These are phyloP conservation scores for Cylindrotheca closterium DNA, from an alignment of 108 stramenopile species.

Conservation along the genomic window DNA sequence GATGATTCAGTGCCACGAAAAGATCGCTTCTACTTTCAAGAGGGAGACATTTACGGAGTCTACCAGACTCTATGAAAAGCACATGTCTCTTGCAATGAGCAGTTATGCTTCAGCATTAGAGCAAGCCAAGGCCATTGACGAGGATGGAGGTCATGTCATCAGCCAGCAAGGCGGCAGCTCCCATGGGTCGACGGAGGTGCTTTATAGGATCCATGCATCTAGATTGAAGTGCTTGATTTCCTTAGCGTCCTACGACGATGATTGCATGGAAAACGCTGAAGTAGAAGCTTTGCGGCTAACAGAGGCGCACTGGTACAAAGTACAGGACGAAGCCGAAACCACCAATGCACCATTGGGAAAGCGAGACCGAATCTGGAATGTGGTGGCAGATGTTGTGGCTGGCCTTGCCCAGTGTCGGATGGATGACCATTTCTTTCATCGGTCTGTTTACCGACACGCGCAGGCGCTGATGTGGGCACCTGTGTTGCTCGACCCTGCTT, in stretches of 20 bases:
- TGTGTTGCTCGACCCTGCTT: slow-evolving; percentile 55
- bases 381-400: slow-evolving; percentile 66
- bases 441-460: slow-evolving; percentile 76
- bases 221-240: slow-evolving; percentile 73
- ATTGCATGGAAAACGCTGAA: slow-evolving; percentile 47
- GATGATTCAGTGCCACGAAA: slow-evolving; percentile 58
- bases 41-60: slow-evolving; percentile 39
- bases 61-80: slow-evolving; percentile 58
- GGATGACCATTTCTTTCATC: slow-evolving; percentile 72
- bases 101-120: slow-evolving; percentile 50
- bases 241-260: slow-evolving; percentile 42
- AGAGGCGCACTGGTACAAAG: slow-evolving; percentile 43
- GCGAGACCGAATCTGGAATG: slow-evolving; percentile 60
- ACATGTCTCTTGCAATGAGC: slow-evolving; percentile 52
- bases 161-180: slow-evolving; percentile 72
- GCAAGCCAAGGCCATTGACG: slow-evolving; percentile 52
- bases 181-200: slow-evolving; percentile 71
- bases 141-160: slow-evolving; percentile 41
- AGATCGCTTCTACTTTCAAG: slow-evolving; percentile 65
- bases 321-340: slow-evolving; percentile 8
- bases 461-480: slow-evolving; percentile 86
- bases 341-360: slow-evolving; percentile 3
- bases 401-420: slow-evolving; percentile 66
- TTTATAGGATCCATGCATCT: slow-evolving; percentile 81
- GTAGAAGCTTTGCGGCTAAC: slow-evolving; percentile 68